phyloP scores from a whole-genome alignment of 495 filamentous ascomycete genomes.

The Aspergillus steynii region DNA sequence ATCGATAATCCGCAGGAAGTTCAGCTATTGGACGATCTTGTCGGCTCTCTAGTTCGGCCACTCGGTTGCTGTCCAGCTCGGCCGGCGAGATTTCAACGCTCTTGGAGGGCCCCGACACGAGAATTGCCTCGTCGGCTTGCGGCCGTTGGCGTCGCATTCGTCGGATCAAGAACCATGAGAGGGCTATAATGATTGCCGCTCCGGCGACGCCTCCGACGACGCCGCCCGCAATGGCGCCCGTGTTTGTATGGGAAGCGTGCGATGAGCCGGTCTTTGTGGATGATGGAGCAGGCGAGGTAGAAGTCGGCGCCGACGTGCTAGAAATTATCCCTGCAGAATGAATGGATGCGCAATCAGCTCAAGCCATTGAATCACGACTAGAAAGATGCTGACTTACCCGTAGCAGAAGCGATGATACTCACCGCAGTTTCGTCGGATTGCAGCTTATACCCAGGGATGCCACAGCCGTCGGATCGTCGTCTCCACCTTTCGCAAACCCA shows the following conservation, averaged over 20 bases:
- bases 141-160: background rate
- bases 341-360: too few species aligned
- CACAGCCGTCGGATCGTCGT: conserved; percentile 7
- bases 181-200: background rate
- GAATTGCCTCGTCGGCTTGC: too few species aligned
- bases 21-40: too few species aligned
- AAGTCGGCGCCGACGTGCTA: background rate
- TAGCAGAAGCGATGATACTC: background rate
- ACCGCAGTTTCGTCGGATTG: background rate
- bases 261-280: background rate
- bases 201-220: conserved; percentile 6
- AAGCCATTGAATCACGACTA: too few species aligned
- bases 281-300: too few species aligned
- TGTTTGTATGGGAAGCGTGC: conserved; percentile 1
- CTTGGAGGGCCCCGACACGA: too few species aligned
- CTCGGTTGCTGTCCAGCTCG: too few species aligned
- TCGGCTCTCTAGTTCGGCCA: too few species aligned
- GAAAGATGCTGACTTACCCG: background rate
- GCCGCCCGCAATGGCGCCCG: conserved; percentile 5
- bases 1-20: too few species aligned
- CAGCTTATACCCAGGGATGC: conserved; percentile 3
- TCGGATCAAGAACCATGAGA: conserved; percentile 4
- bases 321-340: background rate
- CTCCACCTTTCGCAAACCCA: background rate
- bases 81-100: too few species aligned